phyloP scores from a whole-genome alignment of 371 early-diverging fungal species.

The Mycotypha africana region DNA sequence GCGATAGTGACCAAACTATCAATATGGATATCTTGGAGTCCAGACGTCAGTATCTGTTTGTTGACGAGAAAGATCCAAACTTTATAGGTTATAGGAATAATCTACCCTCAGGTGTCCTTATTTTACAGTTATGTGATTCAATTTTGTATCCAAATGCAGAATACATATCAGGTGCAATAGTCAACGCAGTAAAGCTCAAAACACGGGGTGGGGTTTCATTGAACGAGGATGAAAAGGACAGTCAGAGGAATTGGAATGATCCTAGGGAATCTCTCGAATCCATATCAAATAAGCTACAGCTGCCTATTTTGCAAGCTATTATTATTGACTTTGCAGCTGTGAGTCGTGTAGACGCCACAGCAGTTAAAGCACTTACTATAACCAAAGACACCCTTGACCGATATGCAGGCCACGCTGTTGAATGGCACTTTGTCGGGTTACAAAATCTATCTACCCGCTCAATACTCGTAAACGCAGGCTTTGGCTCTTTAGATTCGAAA shows the following conservation, averaged over 20 bases:
- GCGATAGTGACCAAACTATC: background rate
- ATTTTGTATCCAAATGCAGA: slow-evolving; percentile 18
- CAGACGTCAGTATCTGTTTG: background rate
- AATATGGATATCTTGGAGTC: background rate
- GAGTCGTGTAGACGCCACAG: slow-evolving; percentile 72
- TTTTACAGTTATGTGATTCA: slow-evolving; percentile 6
- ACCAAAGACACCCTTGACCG: slow-evolving; percentile 36
- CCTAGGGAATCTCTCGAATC: too few species aligned
- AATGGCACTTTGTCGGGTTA: slow-evolving; percentile 30
- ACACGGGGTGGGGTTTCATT: too few species aligned
- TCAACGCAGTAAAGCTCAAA: too few species aligned
- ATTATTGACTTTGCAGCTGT: slow-evolving; percentile 77
- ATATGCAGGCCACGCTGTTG: slow-evolving; percentile 23
- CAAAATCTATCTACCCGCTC: background rate
- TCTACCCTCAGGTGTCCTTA: slow-evolving; percentile 8
- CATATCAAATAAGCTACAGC: slow-evolving; percentile 4
- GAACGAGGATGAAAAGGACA: too few species aligned
- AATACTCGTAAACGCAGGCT: background rate
- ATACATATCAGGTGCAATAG: slow-evolving; percentile 11
- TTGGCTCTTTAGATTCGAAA: background rate
- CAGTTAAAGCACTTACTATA: slow-evolving; percentile 63
- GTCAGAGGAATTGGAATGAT: slow-evolving; percentile 16
- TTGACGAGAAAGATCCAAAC: slow-evolving; percentile 13
- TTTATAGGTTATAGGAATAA: background rate
- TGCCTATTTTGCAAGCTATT: slow-evolving; percentile 13